phyloP scores from a whole-genome alignment of 805 yeast genomes.

The Geotrichum ghanense region DNA sequence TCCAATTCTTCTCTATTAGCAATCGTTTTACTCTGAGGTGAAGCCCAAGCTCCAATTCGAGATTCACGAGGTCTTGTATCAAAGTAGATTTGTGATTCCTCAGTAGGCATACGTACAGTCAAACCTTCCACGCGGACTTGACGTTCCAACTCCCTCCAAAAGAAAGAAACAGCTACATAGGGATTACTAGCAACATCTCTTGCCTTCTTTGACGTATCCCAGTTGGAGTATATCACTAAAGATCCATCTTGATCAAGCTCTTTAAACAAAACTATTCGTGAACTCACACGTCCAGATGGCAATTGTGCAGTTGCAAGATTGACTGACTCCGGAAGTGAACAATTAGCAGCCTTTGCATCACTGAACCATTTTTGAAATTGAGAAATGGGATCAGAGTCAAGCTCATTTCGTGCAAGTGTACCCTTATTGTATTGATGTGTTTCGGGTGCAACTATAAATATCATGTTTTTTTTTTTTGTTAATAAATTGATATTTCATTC shows the following conservation, averaged over 20 bases:
- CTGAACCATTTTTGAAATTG: conserved; percentile 82
- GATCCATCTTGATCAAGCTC: conserved; percentile 74
- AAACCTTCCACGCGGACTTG: conserved; percentile 89
- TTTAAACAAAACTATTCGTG: conserved; percentile 75
- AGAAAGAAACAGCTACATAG: conserved; percentile 73
- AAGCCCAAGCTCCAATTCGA: conserved; percentile 93
- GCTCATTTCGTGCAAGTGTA: conserved; percentile 41
- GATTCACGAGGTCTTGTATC: conserved; percentile 87
- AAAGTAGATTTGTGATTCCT: conserved; percentile 68
- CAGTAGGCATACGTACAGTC: conserved; percentile 60
- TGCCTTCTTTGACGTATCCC: conserved; percentile 79
- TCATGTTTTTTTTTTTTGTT: not conserved
- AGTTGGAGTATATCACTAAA: conserved; percentile 80
- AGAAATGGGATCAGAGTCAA: conserved; percentile 49
- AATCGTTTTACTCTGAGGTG: conserved; percentile 69
- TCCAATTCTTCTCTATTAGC: conserved; percentile 54
- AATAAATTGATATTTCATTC: too few species aligned
- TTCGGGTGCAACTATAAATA: conserved; percentile 59
- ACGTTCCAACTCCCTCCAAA: conserved; percentile 85
- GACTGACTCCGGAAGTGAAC: conserved; percentile 70
- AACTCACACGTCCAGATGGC: conserved; percentile 84
- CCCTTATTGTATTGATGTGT: conserved; percentile 78
- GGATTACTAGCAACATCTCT: conserved; percentile 61
- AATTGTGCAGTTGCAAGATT: conserved; percentile 80
- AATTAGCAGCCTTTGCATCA: conserved; percentile 49